A percentile compares a stretch with the other conserved stretches of the same genome.
Conservation (phyloP, 805 yeast species). For the Priceomyces castillae region DNA sequence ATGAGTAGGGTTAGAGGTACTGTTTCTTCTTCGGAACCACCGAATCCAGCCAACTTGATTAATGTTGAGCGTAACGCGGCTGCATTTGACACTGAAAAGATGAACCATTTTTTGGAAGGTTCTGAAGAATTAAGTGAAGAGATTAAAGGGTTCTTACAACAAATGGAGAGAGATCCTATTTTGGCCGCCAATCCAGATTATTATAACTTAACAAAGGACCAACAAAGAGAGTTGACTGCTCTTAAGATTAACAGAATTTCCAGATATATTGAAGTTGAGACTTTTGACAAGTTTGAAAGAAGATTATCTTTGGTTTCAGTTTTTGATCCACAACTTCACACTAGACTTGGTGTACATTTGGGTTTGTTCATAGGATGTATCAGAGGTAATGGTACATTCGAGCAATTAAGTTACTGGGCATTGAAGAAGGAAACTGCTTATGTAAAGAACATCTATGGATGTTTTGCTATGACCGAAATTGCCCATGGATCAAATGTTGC, state of each 20-base stretch:
- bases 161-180: constrained; percentile 34
- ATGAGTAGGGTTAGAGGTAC: constrained; percentile 13
- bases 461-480: constrained; percentile 87
- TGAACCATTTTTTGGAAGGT: constrained; percentile 27
- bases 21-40: constrained; percentile 17
- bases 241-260: constrained; percentile 29
- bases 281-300: constrained; percentile 25
- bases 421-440: constrained; percentile 26
- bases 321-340: constrained; percentile 31
- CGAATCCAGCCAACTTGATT: constrained; percentile 21
- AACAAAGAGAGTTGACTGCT: constrained; percentile 31
- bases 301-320: constrained; percentile 29
- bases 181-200: constrained; percentile 23
- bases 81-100: constrained; percentile 17
- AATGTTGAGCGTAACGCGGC: constrained; percentile 17
- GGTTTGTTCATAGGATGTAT: constrained; percentile 33
- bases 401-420: constrained; percentile 34
- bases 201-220: constrained; percentile 27
- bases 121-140: constrained; percentile 22
- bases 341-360: constrained; percentile 31
- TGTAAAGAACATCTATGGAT: constrained; percentile 54
- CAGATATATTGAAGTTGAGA: constrained; percentile 30
- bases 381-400: constrained; percentile 34
- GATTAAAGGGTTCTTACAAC: constrained; percentile 26
- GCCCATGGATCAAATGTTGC: constrained; percentile 93